phyloP scores from a whole-genome alignment of 352 stramenopile genomes.

The Phytophthora chlamydospora region DNA sequence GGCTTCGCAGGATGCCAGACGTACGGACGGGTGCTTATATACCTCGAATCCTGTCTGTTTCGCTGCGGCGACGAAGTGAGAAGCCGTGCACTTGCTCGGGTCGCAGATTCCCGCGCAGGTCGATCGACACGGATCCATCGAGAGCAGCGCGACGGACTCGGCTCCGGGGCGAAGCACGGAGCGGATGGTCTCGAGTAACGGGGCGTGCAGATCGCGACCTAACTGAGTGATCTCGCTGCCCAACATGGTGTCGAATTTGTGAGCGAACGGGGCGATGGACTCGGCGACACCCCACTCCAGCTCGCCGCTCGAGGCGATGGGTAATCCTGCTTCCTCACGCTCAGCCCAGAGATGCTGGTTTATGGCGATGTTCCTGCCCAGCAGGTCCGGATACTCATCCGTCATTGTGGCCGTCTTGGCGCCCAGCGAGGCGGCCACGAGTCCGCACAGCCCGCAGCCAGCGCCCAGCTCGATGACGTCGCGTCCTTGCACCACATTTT shows the following conservation, averaged over 20 bases:
- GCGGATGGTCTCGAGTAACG: conserved; percentile 51
- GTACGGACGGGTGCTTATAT: conserved; percentile 45
- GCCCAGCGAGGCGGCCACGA: conserved; percentile 49
- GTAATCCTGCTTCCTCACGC: conserved; percentile 2
- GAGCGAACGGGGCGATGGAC: conserved; percentile 36
- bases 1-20: conserved; percentile 27
- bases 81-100: conserved; percentile 56
- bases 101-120: conserved; percentile 48
- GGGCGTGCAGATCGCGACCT: conserved; percentile 43
- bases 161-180: conserved; percentile 33
- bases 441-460: conserved; percentile 59
- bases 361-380: conserved; percentile 48
- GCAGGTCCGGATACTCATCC: conserved; percentile 63
- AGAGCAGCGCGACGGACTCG: conserved; percentile 50
- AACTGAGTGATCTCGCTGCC: conserved; percentile 71
- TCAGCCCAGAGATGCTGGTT: conserved; percentile 40
- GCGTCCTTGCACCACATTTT: conserved; percentile 30
- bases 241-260: conserved; percentile 60
- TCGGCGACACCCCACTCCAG: conserved; percentile 44
- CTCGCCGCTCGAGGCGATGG: conserved; percentile 32
- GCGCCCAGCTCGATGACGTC: conserved; percentile 63
- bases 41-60: conserved; percentile 47
- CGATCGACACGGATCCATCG: conserved; percentile 56
- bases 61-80: conserved; percentile 52
- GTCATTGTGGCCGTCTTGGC: conserved; percentile 45